Evolutionary conservation across 1,284 basidiomycete species (phyloP).

Genomic region (Vanrija sp.): DNA sequence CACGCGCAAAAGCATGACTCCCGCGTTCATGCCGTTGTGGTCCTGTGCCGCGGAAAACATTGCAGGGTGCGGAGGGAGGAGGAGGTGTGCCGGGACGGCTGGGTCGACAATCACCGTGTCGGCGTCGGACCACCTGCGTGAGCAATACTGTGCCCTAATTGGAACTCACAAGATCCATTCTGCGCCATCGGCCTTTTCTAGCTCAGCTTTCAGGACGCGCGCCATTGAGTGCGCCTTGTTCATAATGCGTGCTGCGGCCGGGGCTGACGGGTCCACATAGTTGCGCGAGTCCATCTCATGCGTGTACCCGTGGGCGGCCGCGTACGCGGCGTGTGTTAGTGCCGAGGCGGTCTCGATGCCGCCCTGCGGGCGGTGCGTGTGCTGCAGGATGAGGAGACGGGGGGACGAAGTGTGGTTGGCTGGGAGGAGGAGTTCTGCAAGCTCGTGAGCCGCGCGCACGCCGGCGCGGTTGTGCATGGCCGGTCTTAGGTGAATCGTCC

Average conservation of each 20-base stretch:
- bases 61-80: slow-evolving; percentile 6
- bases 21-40: slow-evolving; percentile 12
- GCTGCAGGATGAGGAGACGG: no score
- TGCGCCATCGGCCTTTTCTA: neutral
- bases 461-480: no score
- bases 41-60: slow-evolving; percentile 7
- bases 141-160: neutral
- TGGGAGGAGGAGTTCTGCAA: no score
- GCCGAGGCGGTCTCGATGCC: no score
- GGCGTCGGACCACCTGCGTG: slow-evolving; percentile 5
- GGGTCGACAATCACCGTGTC: slow-evolving; percentile 11
- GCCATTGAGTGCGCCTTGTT: slow-evolving; percentile 12
- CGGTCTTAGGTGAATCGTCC: no score
- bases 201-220: neutral
- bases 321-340: neutral
- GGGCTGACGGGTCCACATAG: neutral
- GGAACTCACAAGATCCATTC: slow-evolving; percentile 4
- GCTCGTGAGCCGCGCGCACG: no score
- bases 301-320: slow-evolving; percentile 3
- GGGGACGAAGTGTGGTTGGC: no score
- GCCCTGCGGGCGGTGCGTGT: no score
- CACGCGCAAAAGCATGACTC: slow-evolving; percentile 4
- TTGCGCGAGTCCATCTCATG: neutral
- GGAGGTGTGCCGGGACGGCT: slow-evolving; percentile 1
- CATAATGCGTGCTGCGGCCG: neutral